These are phyloP conservation scores for Lantana camara DNA, from an alignment of 257 asterid genomes.

Conservation along the genomic window DNA sequence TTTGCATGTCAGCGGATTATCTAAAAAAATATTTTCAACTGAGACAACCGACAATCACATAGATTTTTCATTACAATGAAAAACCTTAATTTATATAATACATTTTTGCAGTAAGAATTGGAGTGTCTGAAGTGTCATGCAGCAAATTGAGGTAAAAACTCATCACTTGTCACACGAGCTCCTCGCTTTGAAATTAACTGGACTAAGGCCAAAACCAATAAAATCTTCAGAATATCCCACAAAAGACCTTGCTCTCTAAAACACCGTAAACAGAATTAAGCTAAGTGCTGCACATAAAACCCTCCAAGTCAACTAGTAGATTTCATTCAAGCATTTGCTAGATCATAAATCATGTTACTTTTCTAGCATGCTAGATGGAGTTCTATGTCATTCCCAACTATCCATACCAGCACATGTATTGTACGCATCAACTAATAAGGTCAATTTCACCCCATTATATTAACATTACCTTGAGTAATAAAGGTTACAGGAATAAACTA, in stretches of 20 bases:
- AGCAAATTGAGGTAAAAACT: neutral
- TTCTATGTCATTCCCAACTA: neutral
- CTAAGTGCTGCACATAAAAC: neutral
- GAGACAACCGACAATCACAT: constrained; percentile 7
- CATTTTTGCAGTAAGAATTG: neutral
- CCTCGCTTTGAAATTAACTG: constrained; percentile 6
- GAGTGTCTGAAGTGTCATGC: neutral
- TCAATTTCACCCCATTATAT: neutral
- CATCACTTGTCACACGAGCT: neutral
- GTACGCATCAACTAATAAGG: neutral
- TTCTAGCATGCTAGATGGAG: neutral
- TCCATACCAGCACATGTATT: neutral
- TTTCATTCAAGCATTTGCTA: neutral
- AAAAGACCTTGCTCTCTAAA: neutral
- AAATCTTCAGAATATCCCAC: neutral
- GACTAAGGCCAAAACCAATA: neutral
- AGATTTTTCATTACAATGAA: neutral
- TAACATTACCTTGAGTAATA: neutral
- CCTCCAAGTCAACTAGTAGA: neutral
- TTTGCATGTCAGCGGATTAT: constrained; percentile 6
- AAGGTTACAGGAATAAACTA: constrained; percentile 6
- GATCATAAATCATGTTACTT: neutral
- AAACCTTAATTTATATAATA: neutral
- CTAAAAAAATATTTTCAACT: constrained; percentile 9
- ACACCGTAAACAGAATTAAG: neutral